phyloP scores from a whole-genome alignment of 805 yeast species.

The Yarrowia hollandica region DNA sequence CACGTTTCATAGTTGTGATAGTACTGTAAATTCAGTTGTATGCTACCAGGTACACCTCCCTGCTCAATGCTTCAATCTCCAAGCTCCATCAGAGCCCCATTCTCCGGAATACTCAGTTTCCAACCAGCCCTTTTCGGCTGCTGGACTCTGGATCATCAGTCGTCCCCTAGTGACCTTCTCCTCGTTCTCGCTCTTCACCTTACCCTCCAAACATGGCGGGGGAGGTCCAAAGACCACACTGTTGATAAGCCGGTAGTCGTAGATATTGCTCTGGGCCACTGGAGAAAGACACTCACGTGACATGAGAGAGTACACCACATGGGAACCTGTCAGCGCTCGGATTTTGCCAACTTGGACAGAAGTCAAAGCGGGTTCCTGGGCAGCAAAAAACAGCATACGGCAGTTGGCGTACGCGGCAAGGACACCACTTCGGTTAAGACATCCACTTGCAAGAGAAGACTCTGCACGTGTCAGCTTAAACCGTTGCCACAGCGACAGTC shows the following conservation, averaged over 20 bases:
- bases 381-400: conserved; percentile 30
- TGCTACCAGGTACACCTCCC: neutral
- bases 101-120: conserved; percentile 27
- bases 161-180: conserved; percentile 36
- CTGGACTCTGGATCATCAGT: conserved; percentile 37
- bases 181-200: conserved; percentile 31
- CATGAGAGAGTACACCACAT: conserved; percentile 40
- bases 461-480: neutral
- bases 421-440: conserved; percentile 26
- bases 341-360: conserved; percentile 35
- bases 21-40: neutral
- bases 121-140: neutral
- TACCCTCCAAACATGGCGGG: conserved; percentile 39
- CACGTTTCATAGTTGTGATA: too few relatives aligned
- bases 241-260: conserved; percentile 33
- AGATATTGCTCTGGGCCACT: conserved; percentile 41
- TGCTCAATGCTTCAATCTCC: conserved; percentile 1
- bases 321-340: conserved; percentile 42
- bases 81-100: conserved; percentile 24
- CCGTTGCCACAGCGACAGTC: conserved; percentile 27
- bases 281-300: conserved; percentile 40
- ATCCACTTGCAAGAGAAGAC: conserved; percentile 5
- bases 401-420: conserved; percentile 31
- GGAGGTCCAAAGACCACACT: conserved; percentile 38
- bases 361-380: conserved; percentile 32